Base-by-base conservation (phyloP, 495 filamentous ascomycete species). In the Lophiotrema nucula region DNA sequence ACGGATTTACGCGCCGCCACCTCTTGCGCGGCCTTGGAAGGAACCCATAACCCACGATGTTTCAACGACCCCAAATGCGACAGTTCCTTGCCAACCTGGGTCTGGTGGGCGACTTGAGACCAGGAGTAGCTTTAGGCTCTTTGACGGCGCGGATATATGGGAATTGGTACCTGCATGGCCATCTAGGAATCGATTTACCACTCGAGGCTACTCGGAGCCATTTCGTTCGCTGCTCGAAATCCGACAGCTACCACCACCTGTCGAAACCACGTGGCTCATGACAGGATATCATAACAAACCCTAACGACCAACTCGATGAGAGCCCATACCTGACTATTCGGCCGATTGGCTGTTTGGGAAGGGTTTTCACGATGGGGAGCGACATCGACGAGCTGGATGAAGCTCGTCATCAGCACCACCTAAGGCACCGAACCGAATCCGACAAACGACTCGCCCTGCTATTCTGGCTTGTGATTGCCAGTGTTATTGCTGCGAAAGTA, bases 371-470 rank as follows among this genome's bases (percentile, higher is more conserved):
- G 6, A 43, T 43, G 39, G 39, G 10, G 10, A 43, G 11, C 26
- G n/a, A 27, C 23, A 51, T 43, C 3, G 55, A 50, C 18, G 45
- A 49, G 16, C 37, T 58, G 27, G 55, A 51, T n/a, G 46, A 58
- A n/a, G 47, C 51, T n/a, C 46, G 55, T 4, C 47, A 58, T 35
- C 46, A 51, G 26, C 45, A 58, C 26, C 55, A 58, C 28, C 16
- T 58, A 16, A 33, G 26, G 18, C 46, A 58, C 24, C 45, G 55
- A 15, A 43, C 46, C 21, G 35, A 44, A 24, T 13, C 5, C 19
- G 39, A 58, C 25, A 39, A 51, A 27, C 45, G 25, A 18, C 18
- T 58, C 4, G 47, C 35, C 2, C 23, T 35, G 15, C 6, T 50
- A 2, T 21, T 58, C 21, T 58, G 55, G 55, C 23, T 58, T 45